These are phyloP conservation scores for Citrus unshiu DNA, from an alignment of 345 rosid genomes.

Conservation along the genomic window DNA sequence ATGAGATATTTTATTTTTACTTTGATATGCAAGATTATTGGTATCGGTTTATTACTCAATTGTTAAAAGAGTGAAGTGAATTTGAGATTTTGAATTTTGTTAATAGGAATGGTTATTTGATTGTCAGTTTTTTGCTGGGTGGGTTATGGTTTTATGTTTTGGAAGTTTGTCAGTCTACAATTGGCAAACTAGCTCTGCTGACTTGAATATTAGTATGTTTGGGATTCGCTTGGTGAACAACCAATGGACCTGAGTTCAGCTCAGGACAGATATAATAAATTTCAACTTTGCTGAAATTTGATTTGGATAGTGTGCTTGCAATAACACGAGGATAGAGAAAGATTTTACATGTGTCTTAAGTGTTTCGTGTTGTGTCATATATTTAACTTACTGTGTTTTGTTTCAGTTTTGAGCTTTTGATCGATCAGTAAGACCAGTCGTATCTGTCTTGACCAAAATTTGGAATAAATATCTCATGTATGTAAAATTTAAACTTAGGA, in stretches of 20 bases:
- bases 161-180: not conserved
- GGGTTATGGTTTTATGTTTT: not conserved
- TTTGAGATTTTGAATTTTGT: not conserved
- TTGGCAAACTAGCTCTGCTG: not conserved
- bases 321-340: not conserved
- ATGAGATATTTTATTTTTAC: not conserved
- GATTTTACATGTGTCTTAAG: not conserved
- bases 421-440: not conserved
- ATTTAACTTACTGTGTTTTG: not conserved
- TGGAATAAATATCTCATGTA: not conserved
- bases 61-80: not conserved
- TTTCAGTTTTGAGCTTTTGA: not conserved
- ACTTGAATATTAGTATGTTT: not conserved
- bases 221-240: not conserved
- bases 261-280: not conserved
- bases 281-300: not conserved
- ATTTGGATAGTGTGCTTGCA: not conserved
- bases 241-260: not conserved
- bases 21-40: not conserved
- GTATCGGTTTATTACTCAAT: not conserved
- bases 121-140: not conserved
- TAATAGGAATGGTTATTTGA: not conserved
- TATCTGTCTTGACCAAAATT: not conserved
- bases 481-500: no score
- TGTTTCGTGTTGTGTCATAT: no score